Evolutionary conservation across 768 basidiomycete species (phyloP).

Genomic region (Tylopilus sp.): DNA sequence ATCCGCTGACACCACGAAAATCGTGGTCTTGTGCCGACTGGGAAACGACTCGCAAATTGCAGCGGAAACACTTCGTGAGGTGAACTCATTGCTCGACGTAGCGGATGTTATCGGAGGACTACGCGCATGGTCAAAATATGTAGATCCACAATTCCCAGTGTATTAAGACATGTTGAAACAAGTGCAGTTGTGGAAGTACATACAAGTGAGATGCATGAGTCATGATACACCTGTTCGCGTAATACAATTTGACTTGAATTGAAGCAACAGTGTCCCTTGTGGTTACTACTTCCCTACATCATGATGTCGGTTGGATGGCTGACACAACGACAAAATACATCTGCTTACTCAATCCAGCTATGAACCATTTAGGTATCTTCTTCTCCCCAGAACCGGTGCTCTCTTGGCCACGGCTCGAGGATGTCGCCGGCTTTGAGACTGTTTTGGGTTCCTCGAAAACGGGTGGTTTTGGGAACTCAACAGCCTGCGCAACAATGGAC

Average conservation of each 20-base stretch:
- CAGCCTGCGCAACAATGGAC: constrained; percentile 52
- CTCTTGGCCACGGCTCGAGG: constrained; percentile 9
- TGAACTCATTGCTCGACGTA: constrained; percentile 32
- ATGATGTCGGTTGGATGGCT: background rate
- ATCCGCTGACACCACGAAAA: constrained; percentile 20
- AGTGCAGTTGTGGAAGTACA: background rate
- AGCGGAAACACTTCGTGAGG: constrained; percentile 43
- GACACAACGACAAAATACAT: background rate
- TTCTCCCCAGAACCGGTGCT: constrained; percentile 33
- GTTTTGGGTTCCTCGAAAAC: constrained; percentile 26
- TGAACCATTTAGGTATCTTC: constrained; percentile 81
- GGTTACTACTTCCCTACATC: constrained; percentile 19
- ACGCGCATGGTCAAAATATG: constrained; percentile 69
- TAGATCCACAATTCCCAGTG: constrained; percentile 75
- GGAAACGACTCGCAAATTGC: constrained; percentile 95
- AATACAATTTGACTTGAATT: background rate
- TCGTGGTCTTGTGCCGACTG: constrained; percentile 73
- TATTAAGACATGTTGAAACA: constrained; percentile 47
- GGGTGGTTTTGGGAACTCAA: constrained; percentile 64
- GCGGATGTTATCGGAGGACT: constrained; percentile 82
- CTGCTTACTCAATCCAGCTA: constrained; percentile 56
- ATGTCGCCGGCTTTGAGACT: constrained; percentile 2
- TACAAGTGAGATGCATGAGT: constrained; percentile 5
- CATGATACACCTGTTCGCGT: constrained; percentile 1
- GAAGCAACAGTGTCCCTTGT: constrained; percentile 35